phyloP scores from a whole-genome alignment of 164 flowering plant species.

The Piper longum region DNA sequence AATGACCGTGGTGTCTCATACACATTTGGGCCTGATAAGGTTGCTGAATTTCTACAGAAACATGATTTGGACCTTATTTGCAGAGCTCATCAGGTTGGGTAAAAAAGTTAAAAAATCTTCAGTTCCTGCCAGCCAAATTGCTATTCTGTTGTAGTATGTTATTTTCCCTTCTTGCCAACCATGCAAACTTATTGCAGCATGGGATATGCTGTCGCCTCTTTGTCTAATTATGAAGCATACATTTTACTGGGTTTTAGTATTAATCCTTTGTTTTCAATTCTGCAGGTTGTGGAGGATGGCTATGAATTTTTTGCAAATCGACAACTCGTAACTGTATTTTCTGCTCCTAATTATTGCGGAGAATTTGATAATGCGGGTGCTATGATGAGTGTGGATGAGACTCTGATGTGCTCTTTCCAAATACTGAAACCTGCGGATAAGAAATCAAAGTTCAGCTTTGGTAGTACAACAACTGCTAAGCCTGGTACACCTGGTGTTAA shows the following conservation, averaged over 20 bases:
- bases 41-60: slow-evolving; percentile 33
- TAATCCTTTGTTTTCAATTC: not conserved
- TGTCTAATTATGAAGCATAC: not conserved
- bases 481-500: slow-evolving; percentile 36
- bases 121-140: not conserved
- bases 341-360: slow-evolving; percentile 86
- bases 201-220: no score
- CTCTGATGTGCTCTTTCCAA: slow-evolving; percentile 77
- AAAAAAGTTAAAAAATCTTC: not conserved
- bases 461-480: slow-evolving; percentile 34
- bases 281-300: slow-evolving; percentile 32
- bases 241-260: not conserved
- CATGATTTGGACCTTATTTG: slow-evolving; percentile 48
- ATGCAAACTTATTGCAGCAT: no score
- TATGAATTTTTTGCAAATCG: slow-evolving; percentile 40
- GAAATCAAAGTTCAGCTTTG: slow-evolving; percentile 31
- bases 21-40: slow-evolving; percentile 42
- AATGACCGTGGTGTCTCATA: slow-evolving; percentile 53
- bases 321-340: slow-evolving; percentile 80
- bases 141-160: not conserved
- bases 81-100: slow-evolving; percentile 47
- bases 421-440: slow-evolving; percentile 55
- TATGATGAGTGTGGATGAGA: slow-evolving; percentile 90
- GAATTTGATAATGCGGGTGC: slow-evolving; percentile 89
- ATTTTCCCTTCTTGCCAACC: not conserved